phyloP scores from a whole-genome alignment of 352 stramenopile species.

The Phytophthora fragariaefolia region DNA sequence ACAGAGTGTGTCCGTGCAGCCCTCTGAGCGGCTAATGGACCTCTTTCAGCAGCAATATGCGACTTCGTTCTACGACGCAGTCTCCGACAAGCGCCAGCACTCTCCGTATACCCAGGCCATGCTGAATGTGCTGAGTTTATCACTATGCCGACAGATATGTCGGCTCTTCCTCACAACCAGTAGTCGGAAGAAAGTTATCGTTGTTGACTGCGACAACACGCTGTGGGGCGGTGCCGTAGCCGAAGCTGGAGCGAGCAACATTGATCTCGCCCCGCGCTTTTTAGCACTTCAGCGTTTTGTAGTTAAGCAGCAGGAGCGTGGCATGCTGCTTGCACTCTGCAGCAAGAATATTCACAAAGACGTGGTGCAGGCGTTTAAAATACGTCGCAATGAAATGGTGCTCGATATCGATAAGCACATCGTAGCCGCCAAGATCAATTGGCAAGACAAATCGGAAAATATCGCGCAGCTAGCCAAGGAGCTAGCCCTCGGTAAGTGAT shows the following conservation, averaged over 20 bases:
- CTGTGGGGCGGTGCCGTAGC: slow-evolving; percentile 72
- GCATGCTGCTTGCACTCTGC: slow-evolving; percentile 67
- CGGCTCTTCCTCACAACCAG: slow-evolving; percentile 41
- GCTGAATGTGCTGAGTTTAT: slow-evolving; percentile 56
- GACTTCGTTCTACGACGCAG: slow-evolving; percentile 50
- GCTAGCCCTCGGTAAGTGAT: slow-evolving; percentile 50
- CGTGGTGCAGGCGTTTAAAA: slow-evolving; percentile 53
- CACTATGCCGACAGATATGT: slow-evolving; percentile 57
- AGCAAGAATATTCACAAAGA: slow-evolving; percentile 76
- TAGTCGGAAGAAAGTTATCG: slow-evolving; percentile 69
- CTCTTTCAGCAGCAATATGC: slow-evolving; percentile 44
- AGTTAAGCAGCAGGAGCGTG: slow-evolving; percentile 46
- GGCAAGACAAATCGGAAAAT: slow-evolving; percentile 67
- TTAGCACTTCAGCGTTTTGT: slow-evolving; percentile 69
- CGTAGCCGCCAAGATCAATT: slow-evolving; percentile 58
- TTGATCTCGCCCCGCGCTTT: slow-evolving; percentile 53
- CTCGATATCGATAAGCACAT: slow-evolving; percentile 63
- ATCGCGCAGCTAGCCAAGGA: slow-evolving; percentile 58
- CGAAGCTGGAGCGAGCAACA: slow-evolving; percentile 48
- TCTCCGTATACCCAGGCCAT: slow-evolving; percentile 73
- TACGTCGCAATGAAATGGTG: slow-evolving; percentile 53
- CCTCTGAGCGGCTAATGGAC: slow-evolving; percentile 28
- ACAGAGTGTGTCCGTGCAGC: slow-evolving; percentile 33
- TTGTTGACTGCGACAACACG: slow-evolving; percentile 83
- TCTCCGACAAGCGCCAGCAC: slow-evolving; percentile 63